Evolutionary conservation across 164 flowering plant species (phyloP).

Genomic region (Malania oleifera): DNA sequence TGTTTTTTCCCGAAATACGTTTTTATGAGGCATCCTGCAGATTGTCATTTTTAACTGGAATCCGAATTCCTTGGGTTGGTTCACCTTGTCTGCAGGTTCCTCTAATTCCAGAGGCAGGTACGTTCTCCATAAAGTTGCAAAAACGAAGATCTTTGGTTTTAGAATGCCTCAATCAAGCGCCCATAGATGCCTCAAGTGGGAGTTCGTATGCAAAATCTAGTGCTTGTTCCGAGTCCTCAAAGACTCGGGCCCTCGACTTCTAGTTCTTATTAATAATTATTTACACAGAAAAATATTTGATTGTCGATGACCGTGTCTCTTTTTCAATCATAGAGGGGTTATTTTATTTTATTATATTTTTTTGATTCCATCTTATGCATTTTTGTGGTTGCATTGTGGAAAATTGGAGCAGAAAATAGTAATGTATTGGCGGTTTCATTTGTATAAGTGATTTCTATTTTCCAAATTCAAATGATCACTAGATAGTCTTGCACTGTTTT

Average conservation of each 20-base stretch:
- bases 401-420: too few relatives aligned
- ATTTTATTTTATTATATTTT: too few relatives aligned
- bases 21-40: too few relatives aligned
- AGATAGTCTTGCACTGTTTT: too few relatives aligned
- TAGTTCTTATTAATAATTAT: conserved; percentile 18
- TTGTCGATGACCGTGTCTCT: too few relatives aligned
- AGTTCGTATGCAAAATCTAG: conserved; percentile 60
- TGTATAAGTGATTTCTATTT: too few relatives aligned
- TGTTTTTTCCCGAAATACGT: not conserved
- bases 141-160: conserved; percentile 60
- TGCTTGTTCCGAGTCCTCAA: conserved; percentile 62
- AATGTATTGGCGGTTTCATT: too few relatives aligned
- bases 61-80: not conserved
- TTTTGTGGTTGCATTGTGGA: too few relatives aligned
- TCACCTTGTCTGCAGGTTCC: conserved; percentile 60
- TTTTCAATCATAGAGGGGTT: too few relatives aligned
- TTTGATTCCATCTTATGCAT: too few relatives aligned
- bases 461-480: too few relatives aligned
- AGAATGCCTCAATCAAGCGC: conserved; percentile 95
- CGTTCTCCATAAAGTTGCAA: conserved; percentile 77
- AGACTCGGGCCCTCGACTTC: conserved; percentile 53
- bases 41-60: not conserved
- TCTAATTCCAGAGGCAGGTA: conserved; percentile 70
- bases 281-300: too few relatives aligned
- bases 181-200: conserved; percentile 86